These are phyloP conservation scores for Claviceps lovelessii DNA, from an alignment of 2,329 filamentous ascomycete species.

Conservation along the genomic window DNA sequence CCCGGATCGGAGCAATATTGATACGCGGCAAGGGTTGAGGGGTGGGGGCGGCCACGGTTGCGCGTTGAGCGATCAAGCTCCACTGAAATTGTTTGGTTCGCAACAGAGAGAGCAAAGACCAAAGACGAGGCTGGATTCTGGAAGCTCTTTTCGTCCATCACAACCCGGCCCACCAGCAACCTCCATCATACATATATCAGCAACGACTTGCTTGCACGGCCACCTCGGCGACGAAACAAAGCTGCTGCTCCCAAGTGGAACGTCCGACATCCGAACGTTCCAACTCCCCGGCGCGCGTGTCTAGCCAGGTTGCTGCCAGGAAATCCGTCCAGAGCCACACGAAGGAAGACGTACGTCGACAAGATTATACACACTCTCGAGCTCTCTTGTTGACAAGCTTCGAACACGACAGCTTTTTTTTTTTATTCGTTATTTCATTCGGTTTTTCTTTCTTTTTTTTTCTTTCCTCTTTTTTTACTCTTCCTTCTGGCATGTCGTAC, in stretches of 20 bases:
- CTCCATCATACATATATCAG: background rate
- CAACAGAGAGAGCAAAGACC: background rate
- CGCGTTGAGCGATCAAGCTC: background rate
- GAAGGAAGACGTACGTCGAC: background rate
- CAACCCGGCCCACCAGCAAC: background rate
- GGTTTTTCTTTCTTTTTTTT: background rate
- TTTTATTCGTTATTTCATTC: background rate
- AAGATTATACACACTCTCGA: background rate
- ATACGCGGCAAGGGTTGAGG: slow-evolving; percentile 7
- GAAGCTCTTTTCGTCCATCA: background rate
- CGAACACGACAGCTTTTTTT: slow-evolving; percentile 1
- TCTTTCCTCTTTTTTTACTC: background rate
- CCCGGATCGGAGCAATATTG: slow-evolving; percentile 17
- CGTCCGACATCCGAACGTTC: background rate
- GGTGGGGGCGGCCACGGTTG: background rate
- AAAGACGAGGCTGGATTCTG: slow-evolving; percentile 1
- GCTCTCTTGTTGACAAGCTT: background rate
- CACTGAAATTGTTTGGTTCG: background rate
- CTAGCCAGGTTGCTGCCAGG: background rate
- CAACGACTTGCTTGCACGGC: background rate
- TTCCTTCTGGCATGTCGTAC: slow-evolving; percentile 33
- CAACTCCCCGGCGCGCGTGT: background rate
- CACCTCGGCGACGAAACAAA: background rate
- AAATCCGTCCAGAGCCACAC: background rate
- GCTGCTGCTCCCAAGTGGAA: background rate